Evolutionary conservation across 2,329 filamentous ascomycete species (phyloP).

Genomic region (Claviceps quebecensis): DNA sequence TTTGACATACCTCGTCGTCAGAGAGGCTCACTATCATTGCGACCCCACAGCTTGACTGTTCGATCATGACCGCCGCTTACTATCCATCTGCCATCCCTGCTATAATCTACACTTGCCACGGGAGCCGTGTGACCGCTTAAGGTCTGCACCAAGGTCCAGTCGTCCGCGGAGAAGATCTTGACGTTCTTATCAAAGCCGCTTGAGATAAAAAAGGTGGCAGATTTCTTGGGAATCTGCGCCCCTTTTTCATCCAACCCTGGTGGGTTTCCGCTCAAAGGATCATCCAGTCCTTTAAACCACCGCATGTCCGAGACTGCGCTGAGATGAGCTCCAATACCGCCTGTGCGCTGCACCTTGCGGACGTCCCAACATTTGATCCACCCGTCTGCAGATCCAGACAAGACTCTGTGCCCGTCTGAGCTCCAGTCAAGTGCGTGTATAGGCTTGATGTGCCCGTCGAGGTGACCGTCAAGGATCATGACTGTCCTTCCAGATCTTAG

Average conservation of each 20-base stretch:
- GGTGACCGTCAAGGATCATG: constrained; percentile 84
- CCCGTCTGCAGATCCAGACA: constrained; percentile 86
- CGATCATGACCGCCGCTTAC: constrained; percentile 87
- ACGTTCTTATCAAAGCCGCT: constrained; percentile 90
- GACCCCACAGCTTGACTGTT: constrained; percentile 91
- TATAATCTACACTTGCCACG: constrained; percentile 82
- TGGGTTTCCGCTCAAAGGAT: constrained; percentile 47
- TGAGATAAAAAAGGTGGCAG: constrained; percentile 81
- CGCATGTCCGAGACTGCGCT: constrained; percentile 84
- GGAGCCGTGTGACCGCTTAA: constrained; percentile 85
- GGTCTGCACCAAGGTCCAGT: constrained; percentile 82
- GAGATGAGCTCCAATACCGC: constrained; percentile 78
- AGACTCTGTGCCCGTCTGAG: constrained; percentile 74
- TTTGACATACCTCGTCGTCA: constrained; percentile 13
- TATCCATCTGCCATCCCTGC: constrained; percentile 77
- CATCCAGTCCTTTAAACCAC: constrained; percentile 84
- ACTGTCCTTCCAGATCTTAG: constrained; percentile 81
- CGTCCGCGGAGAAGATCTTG: constrained; percentile 90
- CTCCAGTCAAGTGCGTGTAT: constrained; percentile 92
- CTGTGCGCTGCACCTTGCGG: constrained; percentile 69
- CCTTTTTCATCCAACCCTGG: constrained; percentile 52
- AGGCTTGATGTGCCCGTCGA: constrained; percentile 70
- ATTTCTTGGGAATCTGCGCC: constrained; percentile 61
- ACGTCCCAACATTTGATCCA: constrained; percentile 99
- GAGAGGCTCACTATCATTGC: constrained; percentile 54